Conservation (phyloP, 2,329 filamentous ascomycete species). For the Alternaria solani region DNA sequence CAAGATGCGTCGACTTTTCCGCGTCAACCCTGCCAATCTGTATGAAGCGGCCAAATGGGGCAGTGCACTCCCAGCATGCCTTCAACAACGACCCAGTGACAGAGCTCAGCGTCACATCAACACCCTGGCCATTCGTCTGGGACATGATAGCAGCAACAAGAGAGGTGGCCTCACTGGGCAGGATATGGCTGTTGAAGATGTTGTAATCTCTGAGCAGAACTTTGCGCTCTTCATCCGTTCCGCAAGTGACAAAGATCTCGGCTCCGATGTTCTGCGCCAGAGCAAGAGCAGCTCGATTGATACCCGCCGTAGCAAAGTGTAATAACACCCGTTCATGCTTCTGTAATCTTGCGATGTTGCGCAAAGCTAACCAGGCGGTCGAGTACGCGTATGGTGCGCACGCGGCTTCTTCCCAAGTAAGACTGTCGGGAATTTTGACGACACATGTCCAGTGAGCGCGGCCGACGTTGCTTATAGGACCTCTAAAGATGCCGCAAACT, state of each 20-base stretch:
- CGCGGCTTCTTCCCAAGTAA: slow-evolving; percentile 1
- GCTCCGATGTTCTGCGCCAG: slow-evolving; percentile 3
- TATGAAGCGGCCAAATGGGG: slow-evolving; percentile 5
- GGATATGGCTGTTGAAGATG: neutral
- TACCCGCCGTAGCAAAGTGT: neutral
- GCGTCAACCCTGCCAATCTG: slow-evolving; percentile 2
- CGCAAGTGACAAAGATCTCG: neutral
- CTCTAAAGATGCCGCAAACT: slow-evolving; percentile 6
- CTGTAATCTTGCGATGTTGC: slow-evolving; percentile 1
- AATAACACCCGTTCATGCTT: neutral
- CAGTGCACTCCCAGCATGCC: slow-evolving; percentile 7
- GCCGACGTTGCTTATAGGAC: neutral
- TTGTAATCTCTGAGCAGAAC: neutral
- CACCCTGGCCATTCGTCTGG: neutral
- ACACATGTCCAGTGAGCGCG: neutral
- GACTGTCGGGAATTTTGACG: neutral
- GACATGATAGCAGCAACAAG: neutral
- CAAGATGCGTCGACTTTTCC: neutral
- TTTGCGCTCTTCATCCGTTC: neutral
- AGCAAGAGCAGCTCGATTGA: neutral
- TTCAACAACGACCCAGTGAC: neutral
- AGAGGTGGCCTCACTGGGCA: neutral
- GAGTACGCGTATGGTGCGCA: neutral
- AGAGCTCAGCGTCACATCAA: slow-evolving; percentile 2
- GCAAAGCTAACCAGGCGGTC: neutral